phyloP scores from a whole-genome alignment of 805 yeast genomes.

The Aciculoconidium aculeatum region DNA sequence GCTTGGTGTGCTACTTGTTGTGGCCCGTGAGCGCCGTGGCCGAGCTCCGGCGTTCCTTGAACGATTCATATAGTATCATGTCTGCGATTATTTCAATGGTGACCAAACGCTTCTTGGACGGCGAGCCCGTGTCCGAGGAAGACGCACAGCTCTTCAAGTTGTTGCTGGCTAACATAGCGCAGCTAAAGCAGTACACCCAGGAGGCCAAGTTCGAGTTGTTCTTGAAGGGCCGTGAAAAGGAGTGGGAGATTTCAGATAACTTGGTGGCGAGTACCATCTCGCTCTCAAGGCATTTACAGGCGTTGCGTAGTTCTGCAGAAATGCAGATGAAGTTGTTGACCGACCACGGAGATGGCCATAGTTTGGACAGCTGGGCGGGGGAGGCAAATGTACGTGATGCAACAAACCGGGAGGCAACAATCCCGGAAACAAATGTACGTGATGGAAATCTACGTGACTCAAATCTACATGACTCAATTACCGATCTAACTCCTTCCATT shows the following conservation, averaged over 20 bases:
- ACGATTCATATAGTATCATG: conserved; percentile 47
- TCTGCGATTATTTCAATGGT: conserved; percentile 43
- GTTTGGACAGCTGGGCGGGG: conserved; percentile 23
- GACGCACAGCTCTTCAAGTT: conserved; percentile 32
- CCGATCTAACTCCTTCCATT: too few species aligned
- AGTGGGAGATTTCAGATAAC: conserved; percentile 39
- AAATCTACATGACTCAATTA: too few species aligned
- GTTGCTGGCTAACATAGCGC: conserved; percentile 35
- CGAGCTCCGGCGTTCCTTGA: conserved; percentile 40
- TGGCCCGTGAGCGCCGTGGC: conserved; percentile 59
- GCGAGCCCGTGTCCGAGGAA: conserved; percentile 37
- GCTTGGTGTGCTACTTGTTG: conserved; percentile 52
- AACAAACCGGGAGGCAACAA: too few species aligned
- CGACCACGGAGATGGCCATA: conserved; percentile 14
- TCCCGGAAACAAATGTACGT: too few species aligned
- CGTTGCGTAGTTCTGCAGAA: conserved; percentile 61
- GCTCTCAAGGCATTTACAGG: conserved; percentile 55
- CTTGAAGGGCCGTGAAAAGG: conserved; percentile 48
- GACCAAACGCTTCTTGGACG: conserved; percentile 44
- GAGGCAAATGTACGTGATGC: too few species aligned
- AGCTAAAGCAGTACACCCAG: conserved; percentile 37
- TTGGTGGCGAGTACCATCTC: conserved; percentile 49
- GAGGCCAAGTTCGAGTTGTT: conserved; percentile 62
- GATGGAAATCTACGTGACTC: too few species aligned
- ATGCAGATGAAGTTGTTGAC: conserved; percentile 56